Evolutionary conservation across 1,284 basidiomycete genomes (phyloP).

Genomic region (Melampsora larici-populina): DNA sequence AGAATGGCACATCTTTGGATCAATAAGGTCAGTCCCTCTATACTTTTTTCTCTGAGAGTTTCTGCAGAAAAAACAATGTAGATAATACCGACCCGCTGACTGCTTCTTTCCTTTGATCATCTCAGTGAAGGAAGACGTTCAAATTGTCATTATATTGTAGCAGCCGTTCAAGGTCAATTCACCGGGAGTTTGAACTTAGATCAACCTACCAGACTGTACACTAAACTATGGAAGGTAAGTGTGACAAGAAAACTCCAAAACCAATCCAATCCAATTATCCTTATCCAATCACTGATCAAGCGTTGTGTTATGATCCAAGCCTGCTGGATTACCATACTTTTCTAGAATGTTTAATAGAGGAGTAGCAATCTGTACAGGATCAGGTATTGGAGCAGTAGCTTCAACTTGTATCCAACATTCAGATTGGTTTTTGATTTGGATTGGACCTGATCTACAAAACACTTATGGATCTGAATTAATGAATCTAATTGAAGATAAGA

Average conservation of each 20-base stretch:
- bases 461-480: conserved; percentile 72
- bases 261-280: background rate
- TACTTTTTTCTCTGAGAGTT: conserved; percentile 61
- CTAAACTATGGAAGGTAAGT: conserved; percentile 66
- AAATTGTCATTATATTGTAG: conserved; percentile 70
- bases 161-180: conserved; percentile 68
- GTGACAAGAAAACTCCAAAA: conserved; percentile 22
- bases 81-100: background rate
- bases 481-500: conserved; percentile 64
- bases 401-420: conserved; percentile 69
- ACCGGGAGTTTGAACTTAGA: conserved; percentile 66
- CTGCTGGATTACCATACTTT: conserved; percentile 75
- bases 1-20: conserved; percentile 14
- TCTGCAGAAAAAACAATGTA: too few species aligned
- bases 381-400: conserved; percentile 69
- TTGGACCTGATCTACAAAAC: conserved; percentile 58
- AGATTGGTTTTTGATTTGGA: conserved; percentile 71
- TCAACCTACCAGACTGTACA: conserved; percentile 67
- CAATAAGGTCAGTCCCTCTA: background rate
- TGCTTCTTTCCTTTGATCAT: background rate
- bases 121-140: conserved; percentile 65
- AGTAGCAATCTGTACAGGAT: conserved; percentile 71
- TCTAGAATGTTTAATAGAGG: conserved; percentile 69
- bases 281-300: background rate
- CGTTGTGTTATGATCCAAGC: conserved; percentile 55